A percentile compares a stretch with the other conserved stretches of the same genome.
These are phyloP conservation scores for Irpex sp. DNA, from an alignment of 1,284 basidiomycete genomes.

Conservation along the genomic window DNA sequence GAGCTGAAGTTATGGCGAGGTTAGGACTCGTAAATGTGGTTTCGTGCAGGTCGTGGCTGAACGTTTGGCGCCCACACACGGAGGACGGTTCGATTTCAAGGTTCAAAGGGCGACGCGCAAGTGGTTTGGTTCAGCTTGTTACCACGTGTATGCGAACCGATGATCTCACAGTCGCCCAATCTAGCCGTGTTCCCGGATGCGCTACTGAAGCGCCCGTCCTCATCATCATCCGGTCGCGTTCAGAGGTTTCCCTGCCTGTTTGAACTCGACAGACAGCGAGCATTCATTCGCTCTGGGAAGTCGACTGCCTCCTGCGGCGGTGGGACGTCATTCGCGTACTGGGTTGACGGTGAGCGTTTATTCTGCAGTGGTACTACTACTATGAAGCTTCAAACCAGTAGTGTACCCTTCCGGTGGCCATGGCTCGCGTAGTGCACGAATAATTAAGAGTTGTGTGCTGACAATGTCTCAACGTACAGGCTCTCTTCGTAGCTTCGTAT, in stretches of 20 bases:
- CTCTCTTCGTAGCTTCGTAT: not conserved
- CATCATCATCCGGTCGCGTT: too few species aligned
- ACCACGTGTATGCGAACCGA: not conserved
- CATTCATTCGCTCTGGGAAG: not conserved
- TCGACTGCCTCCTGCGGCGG: not conserved
- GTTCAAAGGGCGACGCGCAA: not conserved
- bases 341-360: not conserved
- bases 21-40: not conserved
- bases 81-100: not conserved
- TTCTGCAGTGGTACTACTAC: not conserved
- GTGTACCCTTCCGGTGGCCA: not conserved
- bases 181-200: not conserved
- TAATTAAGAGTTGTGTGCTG: not conserved
- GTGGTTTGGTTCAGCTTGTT: not conserved
- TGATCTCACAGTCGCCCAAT: not conserved
- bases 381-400: not conserved
- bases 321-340: not conserved
- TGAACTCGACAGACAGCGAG: not conserved
- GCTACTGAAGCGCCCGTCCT: not conserved
- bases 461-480: not conserved
- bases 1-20: not conserved
- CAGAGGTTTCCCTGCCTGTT: too few species aligned
- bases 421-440: too few species aligned
- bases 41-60: not conserved
- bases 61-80: not conserved